Evolutionary conservation across 169 alveolate species (phyloP).

Genomic region (Plasmodium coatneyi): DNA sequence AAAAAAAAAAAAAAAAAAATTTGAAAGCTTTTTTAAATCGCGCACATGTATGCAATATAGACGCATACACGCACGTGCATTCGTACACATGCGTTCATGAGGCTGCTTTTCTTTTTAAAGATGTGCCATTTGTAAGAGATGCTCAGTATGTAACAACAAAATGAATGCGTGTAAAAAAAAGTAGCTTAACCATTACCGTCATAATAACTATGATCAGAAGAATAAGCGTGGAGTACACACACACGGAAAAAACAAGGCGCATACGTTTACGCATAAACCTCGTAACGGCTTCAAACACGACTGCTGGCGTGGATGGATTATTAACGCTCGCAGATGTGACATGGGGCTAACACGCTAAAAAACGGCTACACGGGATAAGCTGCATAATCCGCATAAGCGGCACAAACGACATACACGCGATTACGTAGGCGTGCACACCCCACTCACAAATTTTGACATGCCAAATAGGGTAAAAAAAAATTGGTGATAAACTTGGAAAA

Average conservation of each 20-base stretch:
- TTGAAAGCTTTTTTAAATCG: conserved; percentile 1
- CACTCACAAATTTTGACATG: not conserved
- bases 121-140: not conserved
- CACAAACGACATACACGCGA: not conserved
- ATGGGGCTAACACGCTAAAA: not conserved
- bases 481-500: not conserved
- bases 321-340: not conserved
- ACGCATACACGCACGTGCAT: not conserved
- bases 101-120: not conserved
- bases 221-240: not conserved
- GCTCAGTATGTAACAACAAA: not conserved
- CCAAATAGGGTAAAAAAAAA: not conserved
- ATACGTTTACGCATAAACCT: not conserved
- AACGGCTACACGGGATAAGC: not conserved
- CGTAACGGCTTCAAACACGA: not conserved
- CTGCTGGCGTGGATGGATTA: not conserved
- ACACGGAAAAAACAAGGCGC: not conserved
- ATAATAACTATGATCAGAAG: not conserved
- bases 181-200: not conserved
- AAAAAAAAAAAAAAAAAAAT: not conserved
- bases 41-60: not conserved
- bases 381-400: not conserved
- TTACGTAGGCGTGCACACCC: not conserved
- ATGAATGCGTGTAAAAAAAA: not conserved
- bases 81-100: not conserved